Percentiles rank a stretch among this genome's conserved stretches.
Evolutionary conservation across 2,329 filamentous ascomycete genomes (phyloP).

Genomic region (Diaporthe citri): DNA sequence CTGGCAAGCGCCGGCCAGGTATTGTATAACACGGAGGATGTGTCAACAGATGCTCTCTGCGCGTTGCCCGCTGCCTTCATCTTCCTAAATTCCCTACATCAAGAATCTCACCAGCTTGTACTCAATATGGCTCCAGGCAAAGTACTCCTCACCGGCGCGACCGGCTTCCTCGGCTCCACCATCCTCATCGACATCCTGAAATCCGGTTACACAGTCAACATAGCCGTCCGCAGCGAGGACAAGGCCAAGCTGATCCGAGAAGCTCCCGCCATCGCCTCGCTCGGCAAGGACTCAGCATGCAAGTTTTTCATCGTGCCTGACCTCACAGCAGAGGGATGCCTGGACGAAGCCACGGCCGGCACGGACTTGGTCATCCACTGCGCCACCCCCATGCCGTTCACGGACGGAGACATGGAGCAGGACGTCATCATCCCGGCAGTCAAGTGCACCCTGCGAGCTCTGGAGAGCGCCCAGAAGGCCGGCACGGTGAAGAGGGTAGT

Average conservation of each 20-base stretch:
- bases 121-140: slow-evolving; percentile 32
- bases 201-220: slow-evolving; percentile 34
- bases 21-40: background rate
- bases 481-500: slow-evolving; percentile 42
- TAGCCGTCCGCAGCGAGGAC: slow-evolving; percentile 36
- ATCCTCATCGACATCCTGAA: slow-evolving; percentile 44
- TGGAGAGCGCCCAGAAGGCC: slow-evolving; percentile 39
- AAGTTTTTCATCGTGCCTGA: slow-evolving; percentile 38
- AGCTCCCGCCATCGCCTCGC: slow-evolving; percentile 24
- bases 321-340: slow-evolving; percentile 20
- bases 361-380: slow-evolving; percentile 32
- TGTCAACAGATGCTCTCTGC: background rate
- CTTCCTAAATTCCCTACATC: background rate
- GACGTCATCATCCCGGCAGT: slow-evolving; percentile 42
- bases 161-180: slow-evolving; percentile 44
- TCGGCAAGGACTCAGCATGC: slow-evolving; percentile 33
- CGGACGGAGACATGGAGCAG: slow-evolving; percentile 31
- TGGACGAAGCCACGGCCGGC: slow-evolving; percentile 35
- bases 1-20: background rate
- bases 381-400: slow-evolving; percentile 32
- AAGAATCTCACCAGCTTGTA: background rate
- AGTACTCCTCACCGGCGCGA: slow-evolving; percentile 45
- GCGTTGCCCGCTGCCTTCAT: background rate
- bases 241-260: slow-evolving; percentile 36
- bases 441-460: slow-evolving; percentile 42